Percentiles rank a stretch among this genome's conserved stretches.
These are phyloP conservation scores for Termitomyces bulborhizus DNA, from an alignment of 768 basidiomycete species.

Conservation along the genomic window DNA sequence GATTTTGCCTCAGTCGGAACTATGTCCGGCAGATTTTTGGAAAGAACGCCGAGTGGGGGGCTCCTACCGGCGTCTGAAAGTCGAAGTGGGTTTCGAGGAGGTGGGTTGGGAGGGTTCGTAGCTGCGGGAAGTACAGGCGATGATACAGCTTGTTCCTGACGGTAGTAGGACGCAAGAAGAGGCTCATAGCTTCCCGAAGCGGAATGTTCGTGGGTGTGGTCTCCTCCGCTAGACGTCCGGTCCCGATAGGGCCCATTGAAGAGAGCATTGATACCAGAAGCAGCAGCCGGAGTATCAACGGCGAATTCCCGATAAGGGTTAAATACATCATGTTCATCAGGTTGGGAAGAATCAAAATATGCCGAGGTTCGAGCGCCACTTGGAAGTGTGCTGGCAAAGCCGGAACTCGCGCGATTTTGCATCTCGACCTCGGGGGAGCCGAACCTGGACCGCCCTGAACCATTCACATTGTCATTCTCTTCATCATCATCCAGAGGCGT, in stretches of 20 bases:
- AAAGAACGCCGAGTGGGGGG: constrained; percentile 7
- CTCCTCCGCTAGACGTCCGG: constrained; percentile 23
- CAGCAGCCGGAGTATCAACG: constrained; percentile 22
- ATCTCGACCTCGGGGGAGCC: constrained; percentile 30
- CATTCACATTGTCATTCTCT: constrained; percentile 19
- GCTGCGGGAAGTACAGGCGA: constrained; percentile 18
- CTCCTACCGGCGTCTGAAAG: constrained; percentile 16
- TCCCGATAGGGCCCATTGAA: constrained; percentile 24
- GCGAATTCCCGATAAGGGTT: constrained; percentile 52
- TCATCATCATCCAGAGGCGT: constrained; percentile 64
- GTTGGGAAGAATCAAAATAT: constrained; percentile 30
- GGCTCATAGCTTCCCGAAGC: constrained; percentile 57
- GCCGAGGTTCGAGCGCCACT: constrained; percentile 28
- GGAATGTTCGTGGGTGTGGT: constrained; percentile 28
- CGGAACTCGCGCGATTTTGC: constrained; percentile 36
- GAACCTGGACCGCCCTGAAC: constrained; percentile 18
- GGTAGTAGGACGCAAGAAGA: constrained; percentile 41
- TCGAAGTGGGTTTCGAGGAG: constrained; percentile 29
- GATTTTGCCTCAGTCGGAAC: constrained; percentile 10
- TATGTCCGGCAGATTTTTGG: constrained; percentile 10
- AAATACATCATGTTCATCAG: constrained; percentile 29
- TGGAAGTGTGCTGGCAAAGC: constrained; percentile 21
- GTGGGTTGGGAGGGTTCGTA: constrained; percentile 22
- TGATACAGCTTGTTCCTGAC: constrained; percentile 11
- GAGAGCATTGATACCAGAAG: constrained; percentile 29